These are phyloP conservation scores for Taphrina wiesneri DNA, from an alignment of 1,139 yeast species.

Conservation along the genomic window DNA sequence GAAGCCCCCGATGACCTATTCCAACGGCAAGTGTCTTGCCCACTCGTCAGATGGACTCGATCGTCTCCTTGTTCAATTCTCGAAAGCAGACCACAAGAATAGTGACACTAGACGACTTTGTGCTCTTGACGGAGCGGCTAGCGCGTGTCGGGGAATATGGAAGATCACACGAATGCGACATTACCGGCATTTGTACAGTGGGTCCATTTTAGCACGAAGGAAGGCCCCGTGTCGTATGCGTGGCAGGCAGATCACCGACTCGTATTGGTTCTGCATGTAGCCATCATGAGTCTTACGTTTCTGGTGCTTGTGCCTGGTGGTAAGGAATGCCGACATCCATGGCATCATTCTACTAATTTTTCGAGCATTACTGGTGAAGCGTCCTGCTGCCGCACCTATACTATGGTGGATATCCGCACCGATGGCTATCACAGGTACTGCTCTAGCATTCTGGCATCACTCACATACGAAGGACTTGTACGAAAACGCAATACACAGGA, in stretches of 20 bases:
- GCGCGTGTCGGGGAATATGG: not conserved
- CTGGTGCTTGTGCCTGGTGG: conserved; percentile 65
- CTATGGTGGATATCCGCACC: not conserved
- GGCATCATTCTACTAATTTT: conserved; percentile 44
- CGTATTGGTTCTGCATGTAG: conserved; percentile 57
- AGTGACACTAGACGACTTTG: no score
- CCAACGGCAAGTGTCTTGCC: no score
- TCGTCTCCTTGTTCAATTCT: no score
- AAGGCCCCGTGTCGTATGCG: conserved; percentile 16
- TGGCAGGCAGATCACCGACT: conserved; percentile 36
- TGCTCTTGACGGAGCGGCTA: not conserved
- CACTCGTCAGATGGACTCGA: no score
- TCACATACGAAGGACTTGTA: conserved; percentile 67
- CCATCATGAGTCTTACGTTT: conserved; percentile 52
- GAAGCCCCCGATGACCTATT: not conserved
- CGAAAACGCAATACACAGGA: conserved; percentile 71
- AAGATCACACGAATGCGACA: not conserved
- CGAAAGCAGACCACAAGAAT: no score
- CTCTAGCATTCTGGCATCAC: conserved; percentile 51
- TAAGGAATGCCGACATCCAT: conserved; percentile 54
- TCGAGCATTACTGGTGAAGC: not conserved
- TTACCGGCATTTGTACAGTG: conserved; percentile 2
- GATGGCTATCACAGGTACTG: not conserved
- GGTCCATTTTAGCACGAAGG: conserved; percentile 21
- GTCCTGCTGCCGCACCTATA: not conserved